Base-by-base conservation (phyloP, 306 rosid genomes). In the Hippophae gyantsensis region DNA sequence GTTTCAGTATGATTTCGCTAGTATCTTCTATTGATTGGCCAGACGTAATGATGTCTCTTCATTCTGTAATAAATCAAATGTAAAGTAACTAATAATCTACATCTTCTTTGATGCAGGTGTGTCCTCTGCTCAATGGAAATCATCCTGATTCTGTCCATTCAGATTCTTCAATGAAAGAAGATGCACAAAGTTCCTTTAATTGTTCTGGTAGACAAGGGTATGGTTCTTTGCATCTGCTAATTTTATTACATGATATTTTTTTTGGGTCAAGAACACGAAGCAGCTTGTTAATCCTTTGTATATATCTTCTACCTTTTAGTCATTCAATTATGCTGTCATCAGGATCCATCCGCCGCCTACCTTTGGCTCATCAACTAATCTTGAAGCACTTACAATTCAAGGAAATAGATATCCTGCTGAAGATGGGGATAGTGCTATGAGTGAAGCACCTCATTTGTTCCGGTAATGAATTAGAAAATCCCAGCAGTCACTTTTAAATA, bases 271-370 rank as follows among this genome's bases (percentile, higher is more conserved):
- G 44, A 10, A 49, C 61, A 49, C 13, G 10, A 10, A 6, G 43
- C 44, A 9, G 25, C 58, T 26, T 50, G 27, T 61, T 32, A 5
- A 43, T 41, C 63, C 52, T 57, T 38, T 65, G 43, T 48, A 57
- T 49, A 58, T 46, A 23, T 70, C n/a, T 54, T 54, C 48, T 58
- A 53, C 56, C 45, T 49, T 45, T 42, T 43, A 26, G 51, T 73
- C 58, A 59, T 66, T 76, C 12, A 68, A 60, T 52, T 74, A 25
- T 66, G 52, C 69, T 69, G 46, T 81, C 63, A 78, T 48, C 68
- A 93, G 97, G 83, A 76, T 70, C 65, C 95, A 89, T 80, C 81
- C 94, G 9, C 99, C 99, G 2, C 99, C 97, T 43, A 86, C 99
- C 58, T 93, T 93, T 82, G 99, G 99, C 74, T 86, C 94, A 63